A percentile compares a stretch with the other conserved stretches of the same genome.
Evolutionary conservation across 805 yeast genomes (phyloP).

Genomic region (Monosporozyma solicola): DNA sequence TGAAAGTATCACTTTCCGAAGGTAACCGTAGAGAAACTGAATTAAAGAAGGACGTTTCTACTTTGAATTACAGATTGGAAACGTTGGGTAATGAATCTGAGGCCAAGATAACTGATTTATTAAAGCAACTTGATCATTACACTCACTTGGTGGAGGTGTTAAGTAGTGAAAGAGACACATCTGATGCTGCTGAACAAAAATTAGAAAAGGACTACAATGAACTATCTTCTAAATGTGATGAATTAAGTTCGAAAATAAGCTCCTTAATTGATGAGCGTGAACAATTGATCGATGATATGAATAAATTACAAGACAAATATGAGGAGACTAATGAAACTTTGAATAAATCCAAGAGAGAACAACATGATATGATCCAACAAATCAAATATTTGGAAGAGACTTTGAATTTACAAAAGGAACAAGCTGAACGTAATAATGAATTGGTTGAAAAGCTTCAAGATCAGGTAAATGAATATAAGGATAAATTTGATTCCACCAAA

Average conservation of each 20-base stretch:
- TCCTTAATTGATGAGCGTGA: conserved; percentile 58
- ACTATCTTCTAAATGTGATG: conserved; percentile 43
- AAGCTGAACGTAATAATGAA: conserved; percentile 25
- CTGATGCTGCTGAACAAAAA: conserved; percentile 37
- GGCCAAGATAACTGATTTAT: conserved; percentile 31
- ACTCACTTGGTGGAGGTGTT: conserved; percentile 34
- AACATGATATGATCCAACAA: conserved; percentile 14
- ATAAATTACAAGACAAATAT: conserved; percentile 31
- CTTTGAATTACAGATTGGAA: conserved; percentile 51
- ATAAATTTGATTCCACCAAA: conserved; percentile 35
- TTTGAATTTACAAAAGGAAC: conserved; percentile 24
- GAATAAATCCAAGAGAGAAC: conserved; percentile 16
- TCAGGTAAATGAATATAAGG: conserved; percentile 27
- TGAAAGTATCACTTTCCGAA: conserved; percentile 45
- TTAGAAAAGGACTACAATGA: conserved; percentile 38
- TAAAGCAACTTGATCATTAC: conserved; percentile 37
- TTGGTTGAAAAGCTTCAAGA: conserved; percentile 31
- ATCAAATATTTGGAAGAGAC: conserved; percentile 24
- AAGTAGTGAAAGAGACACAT: conserved; percentile 37
- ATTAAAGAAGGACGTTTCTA: conserved; percentile 55
- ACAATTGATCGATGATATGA: conserved; percentile 44
- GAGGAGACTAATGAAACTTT: conserved; percentile 6
- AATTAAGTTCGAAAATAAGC: conserved; percentile 49
- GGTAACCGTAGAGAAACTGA: conserved; percentile 58
- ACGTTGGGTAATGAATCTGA: conserved; percentile 36